These are phyloP conservation scores for Monilinia vaccinii-corymbosi DNA, from an alignment of 2,329 filamentous ascomycete species.

Conservation along the genomic window DNA sequence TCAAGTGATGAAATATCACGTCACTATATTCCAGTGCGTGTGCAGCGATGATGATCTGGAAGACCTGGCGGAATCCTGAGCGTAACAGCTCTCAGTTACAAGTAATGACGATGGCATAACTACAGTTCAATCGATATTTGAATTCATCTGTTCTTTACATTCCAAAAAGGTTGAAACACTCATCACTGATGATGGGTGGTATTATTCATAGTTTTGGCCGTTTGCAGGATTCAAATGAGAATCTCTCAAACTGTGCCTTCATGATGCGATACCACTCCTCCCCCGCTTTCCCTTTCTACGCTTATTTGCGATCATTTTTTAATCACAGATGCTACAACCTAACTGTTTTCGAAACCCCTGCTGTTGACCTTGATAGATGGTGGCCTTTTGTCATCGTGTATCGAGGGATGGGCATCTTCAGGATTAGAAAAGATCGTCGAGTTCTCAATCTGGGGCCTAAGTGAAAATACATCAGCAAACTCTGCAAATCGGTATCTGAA, in stretches of 20 bases:
- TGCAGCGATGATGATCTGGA: background rate
- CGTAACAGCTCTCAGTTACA: background rate
- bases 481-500: background rate
- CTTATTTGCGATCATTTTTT: background rate
- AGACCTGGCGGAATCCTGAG: background rate
- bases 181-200: background rate
- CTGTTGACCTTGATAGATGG: background rate
- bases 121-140: background rate
- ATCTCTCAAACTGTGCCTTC: background rate
- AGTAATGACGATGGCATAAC: background rate
- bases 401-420: background rate
- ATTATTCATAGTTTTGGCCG: background rate
- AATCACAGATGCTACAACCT: background rate
- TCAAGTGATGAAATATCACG: background rate
- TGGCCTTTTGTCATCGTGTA: background rate
- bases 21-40: background rate
- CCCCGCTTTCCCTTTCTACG: background rate
- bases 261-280: background rate
- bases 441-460: background rate
- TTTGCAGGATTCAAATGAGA: background rate
- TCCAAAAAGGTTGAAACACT: background rate
- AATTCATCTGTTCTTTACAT: background rate
- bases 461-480: background rate
- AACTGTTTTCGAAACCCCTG: background rate
- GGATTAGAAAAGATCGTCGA: background rate